Conservation (phyloP, 2,329 filamentous ascomycete species). For the Sporothrix luriei region DNA sequence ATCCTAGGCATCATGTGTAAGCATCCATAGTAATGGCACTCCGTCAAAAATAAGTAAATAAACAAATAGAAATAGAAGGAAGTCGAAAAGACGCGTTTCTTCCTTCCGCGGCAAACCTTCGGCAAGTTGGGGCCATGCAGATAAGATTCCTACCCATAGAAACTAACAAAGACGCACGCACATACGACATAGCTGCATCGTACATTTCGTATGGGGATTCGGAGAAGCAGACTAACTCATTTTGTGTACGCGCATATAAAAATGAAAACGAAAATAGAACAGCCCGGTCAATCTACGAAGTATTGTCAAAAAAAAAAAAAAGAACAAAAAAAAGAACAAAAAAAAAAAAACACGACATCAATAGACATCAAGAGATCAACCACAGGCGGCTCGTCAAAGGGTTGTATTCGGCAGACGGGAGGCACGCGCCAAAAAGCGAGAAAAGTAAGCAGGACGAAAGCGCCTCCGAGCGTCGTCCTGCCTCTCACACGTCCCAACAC, state of each 20-base stretch:
- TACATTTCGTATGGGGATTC: slow-evolving; percentile 13
- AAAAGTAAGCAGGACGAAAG: slow-evolving; percentile 22
- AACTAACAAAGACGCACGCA: too few relatives aligned
- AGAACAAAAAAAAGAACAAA: neutral
- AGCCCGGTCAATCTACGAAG: neutral
- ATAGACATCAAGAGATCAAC: neutral
- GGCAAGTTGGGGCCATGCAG: neutral
- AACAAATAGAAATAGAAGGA: neutral
- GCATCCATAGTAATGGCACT: neutral
- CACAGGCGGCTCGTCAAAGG: neutral
- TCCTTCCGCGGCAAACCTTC: neutral
- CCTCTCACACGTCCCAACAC: neutral
- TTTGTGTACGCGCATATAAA: neutral
- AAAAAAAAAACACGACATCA: neutral
- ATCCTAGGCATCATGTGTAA: slow-evolving; percentile 8
- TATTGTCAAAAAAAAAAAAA: neutral
- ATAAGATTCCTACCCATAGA: neutral
- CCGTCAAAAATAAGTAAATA: neutral
- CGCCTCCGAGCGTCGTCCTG: neutral
- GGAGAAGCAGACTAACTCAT: slow-evolving; percentile 3
- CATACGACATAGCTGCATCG: too few relatives aligned
- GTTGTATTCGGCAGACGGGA: neutral
- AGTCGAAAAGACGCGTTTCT: neutral
- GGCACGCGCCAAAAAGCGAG: neutral
- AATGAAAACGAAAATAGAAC: too few relatives aligned